phyloP scores from a whole-genome alignment of 2,329 filamentous ascomycete species.

The Monosporascus sp. region DNA sequence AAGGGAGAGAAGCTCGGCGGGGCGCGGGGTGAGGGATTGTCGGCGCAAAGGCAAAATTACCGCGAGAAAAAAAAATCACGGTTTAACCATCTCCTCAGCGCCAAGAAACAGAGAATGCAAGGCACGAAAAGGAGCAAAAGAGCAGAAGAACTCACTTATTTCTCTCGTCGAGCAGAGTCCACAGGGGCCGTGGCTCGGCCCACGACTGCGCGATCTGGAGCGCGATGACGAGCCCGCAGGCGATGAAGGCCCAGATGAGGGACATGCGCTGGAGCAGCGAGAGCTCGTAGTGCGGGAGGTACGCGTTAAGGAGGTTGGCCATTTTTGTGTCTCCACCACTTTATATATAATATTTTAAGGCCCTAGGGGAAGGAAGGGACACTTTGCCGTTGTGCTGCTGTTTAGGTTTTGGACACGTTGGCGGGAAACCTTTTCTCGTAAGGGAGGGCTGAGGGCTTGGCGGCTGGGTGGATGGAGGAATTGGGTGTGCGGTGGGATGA shows the following conservation, averaged over 20 bases:
- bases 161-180: slow-evolving; percentile 7
- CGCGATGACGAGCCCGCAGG: slow-evolving; percentile 10
- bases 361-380: too few relatives aligned
- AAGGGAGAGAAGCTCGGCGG: too few relatives aligned
- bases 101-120: background rate
- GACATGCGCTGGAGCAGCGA: slow-evolving; percentile 13
- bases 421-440: background rate
- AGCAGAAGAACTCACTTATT: slow-evolving; percentile 8
- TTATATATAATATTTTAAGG: too few relatives aligned
- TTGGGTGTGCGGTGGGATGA: background rate
- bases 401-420: background rate
- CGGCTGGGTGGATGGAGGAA: background rate
- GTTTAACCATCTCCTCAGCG: background rate
- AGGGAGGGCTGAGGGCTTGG: background rate
- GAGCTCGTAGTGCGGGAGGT: slow-evolving; percentile 12
- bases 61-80: background rate
- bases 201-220: slow-evolving; percentile 12
- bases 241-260: slow-evolving; percentile 15
- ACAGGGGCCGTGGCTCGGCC: slow-evolving; percentile 9
- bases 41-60: background rate
- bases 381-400: background rate
- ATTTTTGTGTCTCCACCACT: background rate
- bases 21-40: too few relatives aligned
- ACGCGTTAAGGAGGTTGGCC: background rate
- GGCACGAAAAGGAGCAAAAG: background rate